Evolutionary conservation across 768 basidiomycete species (phyloP), one percentile per base, ranked within the genome.

Genomic region (Scleroderma bovista): DNA sequence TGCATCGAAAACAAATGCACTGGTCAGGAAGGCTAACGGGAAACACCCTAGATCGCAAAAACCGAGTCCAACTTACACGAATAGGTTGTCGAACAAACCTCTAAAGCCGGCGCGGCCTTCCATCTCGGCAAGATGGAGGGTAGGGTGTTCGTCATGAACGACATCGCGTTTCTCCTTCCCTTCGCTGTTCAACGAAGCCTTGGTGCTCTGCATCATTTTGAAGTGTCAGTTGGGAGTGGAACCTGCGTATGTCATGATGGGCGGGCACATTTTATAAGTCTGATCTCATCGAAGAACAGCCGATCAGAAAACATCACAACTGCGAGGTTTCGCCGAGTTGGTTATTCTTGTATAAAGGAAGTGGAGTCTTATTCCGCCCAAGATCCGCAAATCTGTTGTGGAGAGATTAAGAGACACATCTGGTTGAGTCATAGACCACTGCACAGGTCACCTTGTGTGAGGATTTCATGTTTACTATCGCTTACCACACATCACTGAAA

Each of bases 41-140:
- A 29, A 29, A 29, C 26, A 29, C 26, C 9, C 5, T 5, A 29
- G 26, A 29, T 31, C 33, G 2, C 5, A 13, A 37, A 29, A 9
- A 3, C 23, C 9, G n/a, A n/a, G n/a, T 9, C 8, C 15, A 34
- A 13, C 64, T 57, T 53, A 68, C 65, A 66, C 52, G 34, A 54
- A 59, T 24, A n/a, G 32, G 39, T 66, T 66, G 7, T 66, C 56
- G 44, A 66, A 60, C 23, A 68, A 51, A 13, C 60, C 65, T 24
- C 26, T 38, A 34, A 68, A 62, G 12, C 65, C 65, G 19, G 51
- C 48, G 9, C 22, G 53, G 19, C 66, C 64, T 23, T 60, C 61
- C 23, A 52, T 31, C 32, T 54, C 38, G 13, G 39, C 50, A 40
- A 60, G 50, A 26, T 53, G 39, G 47, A 61, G 32, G 17, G 31